Conservation (phyloP, 768 basidiomycete genomes). For the Dictyophora rubrovolvata region DNA sequence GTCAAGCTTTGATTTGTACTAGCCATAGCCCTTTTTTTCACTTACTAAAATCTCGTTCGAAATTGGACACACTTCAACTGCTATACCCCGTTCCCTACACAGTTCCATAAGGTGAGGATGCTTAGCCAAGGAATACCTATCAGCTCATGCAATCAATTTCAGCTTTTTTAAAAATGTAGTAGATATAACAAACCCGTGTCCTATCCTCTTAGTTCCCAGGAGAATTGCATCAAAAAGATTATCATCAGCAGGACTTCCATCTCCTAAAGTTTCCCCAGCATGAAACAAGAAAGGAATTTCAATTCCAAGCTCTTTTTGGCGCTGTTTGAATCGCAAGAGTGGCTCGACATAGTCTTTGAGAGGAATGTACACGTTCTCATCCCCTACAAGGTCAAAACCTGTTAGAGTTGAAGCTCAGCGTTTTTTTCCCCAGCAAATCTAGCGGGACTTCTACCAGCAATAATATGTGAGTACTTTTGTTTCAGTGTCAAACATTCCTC, state of each 20-base stretch:
- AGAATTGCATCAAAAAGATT: constrained; percentile 75
- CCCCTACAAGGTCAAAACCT: constrained; percentile 79
- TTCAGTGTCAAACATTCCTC: constrained; percentile 69
- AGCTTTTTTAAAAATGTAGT: not conserved
- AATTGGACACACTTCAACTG: constrained; percentile 71
- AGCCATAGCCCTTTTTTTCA: not conserved
- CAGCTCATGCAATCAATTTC: not conserved
- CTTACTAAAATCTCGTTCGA: constrained; percentile 73
- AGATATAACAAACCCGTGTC: constrained; percentile 49
- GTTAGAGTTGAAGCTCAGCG: not conserved
- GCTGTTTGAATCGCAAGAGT: constrained; percentile 47
- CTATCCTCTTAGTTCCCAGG: constrained; percentile 54
- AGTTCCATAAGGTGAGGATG: constrained; percentile 64
- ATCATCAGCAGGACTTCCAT: constrained; percentile 57
- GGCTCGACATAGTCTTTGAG: constrained; percentile 53
- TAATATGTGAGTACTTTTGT: constrained; percentile 62
- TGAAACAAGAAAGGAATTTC: constrained; percentile 73
- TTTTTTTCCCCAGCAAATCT: not conserved
- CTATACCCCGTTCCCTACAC: constrained; percentile 52
- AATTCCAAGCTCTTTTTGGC: constrained; percentile 45
- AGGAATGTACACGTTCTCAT: constrained; percentile 52
- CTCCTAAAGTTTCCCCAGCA: constrained; percentile 72
- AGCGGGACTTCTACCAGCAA: constrained; percentile 37
- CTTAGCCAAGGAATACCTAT: constrained; percentile 63
- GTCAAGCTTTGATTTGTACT: not conserved